These are phyloP conservation scores for Ophiosphaerella narmari DNA, from an alignment of 2,329 filamentous ascomycete species.

Conservation along the genomic window DNA sequence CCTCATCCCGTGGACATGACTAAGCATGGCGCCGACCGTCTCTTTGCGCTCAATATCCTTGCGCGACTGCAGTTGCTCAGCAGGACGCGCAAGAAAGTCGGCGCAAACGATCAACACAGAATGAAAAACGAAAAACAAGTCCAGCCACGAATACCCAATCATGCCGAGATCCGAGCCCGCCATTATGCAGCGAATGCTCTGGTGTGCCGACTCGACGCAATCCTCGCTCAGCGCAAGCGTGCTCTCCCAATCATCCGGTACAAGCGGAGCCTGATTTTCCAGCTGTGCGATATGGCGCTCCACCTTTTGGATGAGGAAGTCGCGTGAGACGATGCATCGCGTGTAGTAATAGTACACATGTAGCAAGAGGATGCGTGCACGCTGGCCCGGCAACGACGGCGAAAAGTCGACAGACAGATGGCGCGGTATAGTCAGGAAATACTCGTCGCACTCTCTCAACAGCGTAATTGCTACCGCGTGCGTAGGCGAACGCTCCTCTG, in stretches of 20 bases:
- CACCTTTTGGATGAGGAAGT: conserved; percentile 30
- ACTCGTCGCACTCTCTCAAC: conserved; percentile 27
- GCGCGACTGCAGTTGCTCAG: conserved; percentile 17
- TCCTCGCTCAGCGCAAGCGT: conserved; percentile 27
- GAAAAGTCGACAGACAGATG: conserved; percentile 14
- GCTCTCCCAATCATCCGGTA: conserved; percentile 17
- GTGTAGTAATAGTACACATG: conserved; percentile 30
- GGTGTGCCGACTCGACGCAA: conserved; percentile 32
- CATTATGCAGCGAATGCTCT: conserved; percentile 26
- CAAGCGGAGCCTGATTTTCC: conserved; percentile 10
- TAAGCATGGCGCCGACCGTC: conserved; percentile 23
- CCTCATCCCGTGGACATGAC: conserved; percentile 18
- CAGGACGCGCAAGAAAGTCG: conserved; percentile 32
- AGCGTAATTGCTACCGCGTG: conserved; percentile 22
- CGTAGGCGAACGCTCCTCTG: conserved; percentile 24
- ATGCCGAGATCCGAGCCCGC: conserved; percentile 17
- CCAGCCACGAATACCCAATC: conserved; percentile 26
- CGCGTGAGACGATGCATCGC: conserved; percentile 30
- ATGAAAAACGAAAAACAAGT: conserved; percentile 34
- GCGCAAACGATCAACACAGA: conserved; percentile 30
- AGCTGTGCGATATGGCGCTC: conserved; percentile 22
- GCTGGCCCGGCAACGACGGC: conserved; percentile 14
- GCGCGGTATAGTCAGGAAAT: conserved; percentile 16
- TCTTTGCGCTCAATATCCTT: conserved; percentile 28
- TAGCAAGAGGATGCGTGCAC: conserved; percentile 19